phyloP scores from a whole-genome alignment of 257 asterid species.

The Solanum pimpinellifolium region DNA sequence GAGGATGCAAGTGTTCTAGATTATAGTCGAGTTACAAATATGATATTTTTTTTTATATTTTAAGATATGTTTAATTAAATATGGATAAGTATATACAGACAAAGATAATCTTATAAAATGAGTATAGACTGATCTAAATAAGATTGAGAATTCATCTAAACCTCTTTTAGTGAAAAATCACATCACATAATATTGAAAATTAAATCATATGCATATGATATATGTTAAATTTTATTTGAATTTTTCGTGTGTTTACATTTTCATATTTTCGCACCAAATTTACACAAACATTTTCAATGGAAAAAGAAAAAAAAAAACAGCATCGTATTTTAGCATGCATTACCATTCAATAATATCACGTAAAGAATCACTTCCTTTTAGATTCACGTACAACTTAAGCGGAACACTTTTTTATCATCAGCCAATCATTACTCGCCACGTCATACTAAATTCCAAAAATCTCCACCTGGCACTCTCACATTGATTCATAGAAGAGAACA shows the following conservation, averaged over 20 bases:
- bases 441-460: not conserved
- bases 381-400: not conserved
- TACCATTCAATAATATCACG: not conserved
- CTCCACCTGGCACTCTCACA: not conserved
- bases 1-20: not conserved
- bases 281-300: not conserved
- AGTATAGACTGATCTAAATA: no score
- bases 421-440: not conserved
- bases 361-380: not conserved
- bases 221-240: no score
- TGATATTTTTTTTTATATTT: not conserved
- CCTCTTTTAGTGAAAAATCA: rapidly evolving
- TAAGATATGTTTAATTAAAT: not conserved
- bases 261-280: not conserved
- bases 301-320: not conserved
- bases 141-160: no score
- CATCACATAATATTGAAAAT: no score
- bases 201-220: no score
- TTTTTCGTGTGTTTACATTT: no score
- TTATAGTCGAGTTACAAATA: not conserved
- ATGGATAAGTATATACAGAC: no score
- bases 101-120: no score
- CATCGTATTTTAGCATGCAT: not conserved
- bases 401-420: not conserved
- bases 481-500: not conserved